Percentiles rank a stretch among this genome's conserved stretches.
Conservation (phyloP, 2,329 filamentous ascomycete species). For the Aspergillus glaucus region DNA sequence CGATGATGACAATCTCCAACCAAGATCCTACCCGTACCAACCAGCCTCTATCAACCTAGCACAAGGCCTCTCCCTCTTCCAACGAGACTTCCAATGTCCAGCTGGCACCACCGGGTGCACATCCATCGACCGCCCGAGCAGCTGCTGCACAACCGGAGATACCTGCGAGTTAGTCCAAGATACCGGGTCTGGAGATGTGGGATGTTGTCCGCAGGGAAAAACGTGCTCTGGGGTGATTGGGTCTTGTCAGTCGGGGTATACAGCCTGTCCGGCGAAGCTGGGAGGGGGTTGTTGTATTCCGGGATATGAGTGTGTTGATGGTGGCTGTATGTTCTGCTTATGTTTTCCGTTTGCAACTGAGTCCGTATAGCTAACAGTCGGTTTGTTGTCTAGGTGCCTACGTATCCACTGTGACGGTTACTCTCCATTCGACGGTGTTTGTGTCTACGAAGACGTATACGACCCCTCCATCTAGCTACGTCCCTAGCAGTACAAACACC, state of each 20-base stretch:
- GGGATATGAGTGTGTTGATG: constrained; percentile 51
- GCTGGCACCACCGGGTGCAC: constrained; percentile 48
- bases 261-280: constrained; percentile 46
- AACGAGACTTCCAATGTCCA: constrained; percentile 53
- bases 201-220: constrained; percentile 53
- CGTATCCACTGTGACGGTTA: constrained; percentile 31
- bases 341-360: too few species aligned
- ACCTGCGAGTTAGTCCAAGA: constrained; percentile 50
- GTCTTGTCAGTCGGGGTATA: constrained; percentile 48
- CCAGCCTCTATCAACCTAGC: background rate
- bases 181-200: constrained; percentile 50
- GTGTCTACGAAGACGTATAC: constrained; percentile 27
- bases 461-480: constrained; percentile 19
- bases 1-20: background rate
- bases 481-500: constrained; percentile 27
- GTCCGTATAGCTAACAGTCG: too few species aligned
- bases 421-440: constrained; percentile 24
- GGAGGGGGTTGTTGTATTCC: constrained; percentile 60
- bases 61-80: constrained; percentile 2
- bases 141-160: constrained; percentile 51
- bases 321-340: constrained; percentile 43
- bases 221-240: constrained; percentile 48
- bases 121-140: constrained; percentile 50
- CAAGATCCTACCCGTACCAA: background rate
- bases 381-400: constrained; percentile 21